Conservation (phyloP, 768 basidiomycete genomes). For the Agrocybe chaxingu region DNA sequence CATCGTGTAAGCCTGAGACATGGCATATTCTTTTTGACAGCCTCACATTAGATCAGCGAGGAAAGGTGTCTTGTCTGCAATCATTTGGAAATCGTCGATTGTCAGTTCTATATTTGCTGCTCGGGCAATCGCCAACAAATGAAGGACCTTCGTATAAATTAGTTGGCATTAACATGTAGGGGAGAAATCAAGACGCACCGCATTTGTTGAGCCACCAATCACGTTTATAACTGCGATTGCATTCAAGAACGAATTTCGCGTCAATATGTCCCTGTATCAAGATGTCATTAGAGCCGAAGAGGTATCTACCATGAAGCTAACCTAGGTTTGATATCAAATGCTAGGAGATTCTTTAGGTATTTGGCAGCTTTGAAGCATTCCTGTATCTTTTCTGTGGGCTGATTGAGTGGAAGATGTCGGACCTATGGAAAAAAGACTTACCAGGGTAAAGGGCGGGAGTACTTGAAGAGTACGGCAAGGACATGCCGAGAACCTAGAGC, state of each 20-base stretch:
- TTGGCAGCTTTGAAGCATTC: conserved; percentile 79
- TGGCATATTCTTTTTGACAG: background rate
- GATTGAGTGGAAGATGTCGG: background rate
- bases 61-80: conserved; percentile 78
- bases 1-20: background rate
- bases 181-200: conserved; percentile 40
- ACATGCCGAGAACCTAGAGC: conserved; percentile 68
- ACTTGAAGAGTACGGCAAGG: conserved; percentile 79
- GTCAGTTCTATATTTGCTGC: conserved; percentile 68
- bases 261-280: conserved; percentile 37
- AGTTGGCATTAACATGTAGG: background rate
- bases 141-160: conserved; percentile 55
- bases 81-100: conserved; percentile 84
- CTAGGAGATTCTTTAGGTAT: conserved; percentile 72
- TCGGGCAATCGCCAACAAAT: conserved; percentile 82
- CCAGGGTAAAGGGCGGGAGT: conserved; percentile 73
- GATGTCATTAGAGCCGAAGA: background rate
- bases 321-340: conserved; percentile 80
- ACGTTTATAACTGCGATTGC: conserved; percentile 79
- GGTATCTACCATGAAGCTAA: conserved; percentile 16
- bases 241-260: conserved; percentile 65
- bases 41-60: conserved; percentile 68
- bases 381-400: conserved; percentile 63
- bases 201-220: conserved; percentile 86
- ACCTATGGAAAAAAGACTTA: conserved; percentile 20